These are phyloP conservation scores for Theileria luwenshuni DNA, from an alignment of 169 alveolate genomes.

Conservation along the genomic window DNA sequence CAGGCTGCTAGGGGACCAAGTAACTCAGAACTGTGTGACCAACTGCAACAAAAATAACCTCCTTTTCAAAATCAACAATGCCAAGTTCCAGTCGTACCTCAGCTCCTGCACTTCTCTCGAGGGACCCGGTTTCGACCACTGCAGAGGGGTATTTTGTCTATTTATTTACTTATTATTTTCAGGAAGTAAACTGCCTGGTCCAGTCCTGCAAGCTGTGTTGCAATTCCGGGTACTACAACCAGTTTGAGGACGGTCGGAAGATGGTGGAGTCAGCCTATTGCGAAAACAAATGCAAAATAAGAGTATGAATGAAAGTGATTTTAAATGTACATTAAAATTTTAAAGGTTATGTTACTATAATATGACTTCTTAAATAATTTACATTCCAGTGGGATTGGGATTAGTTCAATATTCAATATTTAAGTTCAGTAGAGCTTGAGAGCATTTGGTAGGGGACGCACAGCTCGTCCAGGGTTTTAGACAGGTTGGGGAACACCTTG, in stretches of 20 bases:
- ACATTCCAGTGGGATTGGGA: no score
- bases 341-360: background rate
- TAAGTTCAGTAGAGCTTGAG: constrained; percentile 9
- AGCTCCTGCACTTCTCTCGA: constrained; percentile 48
- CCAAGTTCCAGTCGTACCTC: constrained; percentile 37
- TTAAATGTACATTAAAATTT: no score
- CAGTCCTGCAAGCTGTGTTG: constrained; percentile 63
- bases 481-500: constrained; percentile 30
- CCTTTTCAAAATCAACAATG: constrained; percentile 42
- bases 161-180: background rate
- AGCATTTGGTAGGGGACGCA: constrained; percentile 29
- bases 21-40: constrained; percentile 61
- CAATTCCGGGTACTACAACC: constrained; percentile 49
- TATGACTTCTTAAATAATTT: no score
- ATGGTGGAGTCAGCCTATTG: constrained; percentile 50
- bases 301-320: background rate
- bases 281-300: constrained; percentile 36
- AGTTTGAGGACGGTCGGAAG: constrained; percentile 35
- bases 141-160: constrained; percentile 45
- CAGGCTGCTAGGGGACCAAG: constrained; percentile 68
- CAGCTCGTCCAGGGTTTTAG: constrained; percentile 38
- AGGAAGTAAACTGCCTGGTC: constrained; percentile 53
- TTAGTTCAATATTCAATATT: no score
- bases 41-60: constrained; percentile 71
- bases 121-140: constrained; percentile 64